phyloP scores from a whole-genome alignment of 2,329 filamentous ascomycete genomes.

The Venturia nashicola region DNA sequence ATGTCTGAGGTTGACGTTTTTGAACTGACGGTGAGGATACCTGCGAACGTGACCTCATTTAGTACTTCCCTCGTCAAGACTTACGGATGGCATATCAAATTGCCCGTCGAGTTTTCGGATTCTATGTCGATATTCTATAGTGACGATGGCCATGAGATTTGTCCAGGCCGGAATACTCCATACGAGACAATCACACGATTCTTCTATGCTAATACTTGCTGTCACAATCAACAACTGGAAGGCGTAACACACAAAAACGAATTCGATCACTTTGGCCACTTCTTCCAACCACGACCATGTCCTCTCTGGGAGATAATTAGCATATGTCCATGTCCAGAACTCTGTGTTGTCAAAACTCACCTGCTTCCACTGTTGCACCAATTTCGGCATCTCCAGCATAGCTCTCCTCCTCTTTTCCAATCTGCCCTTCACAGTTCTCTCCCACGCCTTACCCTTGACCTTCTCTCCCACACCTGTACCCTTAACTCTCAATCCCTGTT shows the following conservation, averaged over 20 bases:
- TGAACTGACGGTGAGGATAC: too few species aligned
- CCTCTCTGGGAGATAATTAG: constrained; percentile 43
- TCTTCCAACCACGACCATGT: constrained; percentile 63
- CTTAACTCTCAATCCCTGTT: constrained; percentile 74
- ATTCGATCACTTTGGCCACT: constrained; percentile 47
- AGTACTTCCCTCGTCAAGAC: background rate
- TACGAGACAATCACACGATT: background rate
- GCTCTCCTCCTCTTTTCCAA: constrained; percentile 83
- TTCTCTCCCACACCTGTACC: constrained; percentile 84
- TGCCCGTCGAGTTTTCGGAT: background rate
- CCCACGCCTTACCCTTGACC: constrained; percentile 92
- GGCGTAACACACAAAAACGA: background rate
- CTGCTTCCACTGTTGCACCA: constrained; percentile 90
- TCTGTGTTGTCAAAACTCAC: constrained; percentile 36
- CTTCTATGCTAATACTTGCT: background rate
- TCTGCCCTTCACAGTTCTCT: constrained; percentile 70
- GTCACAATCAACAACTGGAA: background rate
- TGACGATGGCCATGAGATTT: background rate
- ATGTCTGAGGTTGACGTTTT: too few species aligned
- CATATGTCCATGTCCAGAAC: constrained; percentile 12
- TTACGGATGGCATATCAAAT: background rate
- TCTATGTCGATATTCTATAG: background rate
- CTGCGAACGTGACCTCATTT: background rate
- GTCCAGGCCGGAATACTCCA: background rate
- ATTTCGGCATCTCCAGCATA: constrained; percentile 86